These are phyloP conservation scores for Colletotrichum cuscutae DNA, from an alignment of 2,329 filamentous ascomycete genomes.

Conservation along the genomic window DNA sequence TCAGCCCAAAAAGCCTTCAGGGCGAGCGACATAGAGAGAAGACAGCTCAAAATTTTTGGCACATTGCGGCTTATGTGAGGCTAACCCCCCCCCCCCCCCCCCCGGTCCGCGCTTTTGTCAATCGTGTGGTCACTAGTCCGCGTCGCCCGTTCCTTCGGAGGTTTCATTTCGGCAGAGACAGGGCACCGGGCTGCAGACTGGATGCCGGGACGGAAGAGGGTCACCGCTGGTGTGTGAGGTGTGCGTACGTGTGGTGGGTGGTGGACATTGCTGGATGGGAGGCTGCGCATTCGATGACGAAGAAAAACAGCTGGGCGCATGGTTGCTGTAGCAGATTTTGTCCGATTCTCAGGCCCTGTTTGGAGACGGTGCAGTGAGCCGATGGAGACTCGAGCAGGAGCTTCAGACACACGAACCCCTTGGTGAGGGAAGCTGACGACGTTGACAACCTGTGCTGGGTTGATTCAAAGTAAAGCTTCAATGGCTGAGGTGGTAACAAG, in stretches of 20 bases:
- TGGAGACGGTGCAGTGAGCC: not conserved
- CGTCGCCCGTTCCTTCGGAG: constrained; percentile 26
- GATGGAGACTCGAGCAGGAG: not conserved
- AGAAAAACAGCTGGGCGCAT: not conserved
- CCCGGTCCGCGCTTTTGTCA: not conserved
- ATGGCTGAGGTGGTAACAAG: not conserved
- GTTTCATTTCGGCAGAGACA: constrained; percentile 34
- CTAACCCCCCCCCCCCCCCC: not conserved
- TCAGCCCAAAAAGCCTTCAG: not conserved
- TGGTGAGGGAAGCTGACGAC: not conserved
- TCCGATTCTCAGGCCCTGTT: not conserved
- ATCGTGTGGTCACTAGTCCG: not conserved
- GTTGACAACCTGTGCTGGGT: not conserved
- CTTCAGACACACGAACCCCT: not conserved
- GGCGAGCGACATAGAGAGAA: not conserved
- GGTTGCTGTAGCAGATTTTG: constrained; percentile 11
- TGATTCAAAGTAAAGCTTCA: not conserved
- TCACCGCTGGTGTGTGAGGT: constrained; percentile 8
- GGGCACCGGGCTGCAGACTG: constrained; percentile 27
- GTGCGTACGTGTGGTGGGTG: not conserved
- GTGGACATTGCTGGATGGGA: constrained; percentile 1
- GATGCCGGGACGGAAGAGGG: constrained; percentile 27
- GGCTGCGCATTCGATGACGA: constrained; percentile 24
- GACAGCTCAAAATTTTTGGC: not conserved
- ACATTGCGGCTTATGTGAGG: not conserved